These are phyloP conservation scores for Coemansia sp. DNA, from an alignment of 192 early-diverging fungal genomes.

Conservation along the genomic window DNA sequence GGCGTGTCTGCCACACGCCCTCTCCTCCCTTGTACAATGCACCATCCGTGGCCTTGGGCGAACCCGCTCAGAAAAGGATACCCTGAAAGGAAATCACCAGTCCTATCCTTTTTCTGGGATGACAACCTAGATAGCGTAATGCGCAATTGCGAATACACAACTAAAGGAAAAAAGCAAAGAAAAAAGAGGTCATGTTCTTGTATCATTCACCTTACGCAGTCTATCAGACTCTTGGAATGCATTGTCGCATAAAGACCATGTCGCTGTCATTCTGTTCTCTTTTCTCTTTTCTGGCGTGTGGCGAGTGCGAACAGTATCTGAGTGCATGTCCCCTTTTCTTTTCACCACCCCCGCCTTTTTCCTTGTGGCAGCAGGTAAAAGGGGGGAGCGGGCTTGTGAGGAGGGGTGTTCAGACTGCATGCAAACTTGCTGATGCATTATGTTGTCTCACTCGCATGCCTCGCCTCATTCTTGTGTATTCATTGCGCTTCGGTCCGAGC, in stretches of 20 bases:
- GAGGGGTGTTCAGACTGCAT: neutral
- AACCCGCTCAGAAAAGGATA: neutral
- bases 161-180: neutral
- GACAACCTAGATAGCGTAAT: neutral
- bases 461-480: too few species aligned
- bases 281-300: neutral
- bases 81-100: neutral
- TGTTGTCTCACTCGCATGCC: neutral
- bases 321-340: neutral
- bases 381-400: neutral
- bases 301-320: constrained; percentile 3
- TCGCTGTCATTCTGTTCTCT: neutral
- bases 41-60: neutral
- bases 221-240: neutral
- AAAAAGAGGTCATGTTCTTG: neutral
- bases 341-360: too few species aligned
- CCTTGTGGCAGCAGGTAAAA: neutral
- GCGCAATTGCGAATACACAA: constrained; percentile 10
- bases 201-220: neutral
- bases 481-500: neutral
- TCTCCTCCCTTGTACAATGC: constrained; percentile 7
- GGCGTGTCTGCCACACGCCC: constrained; percentile 1
- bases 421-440: neutral
- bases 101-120: neutral
- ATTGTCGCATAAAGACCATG: constrained; percentile 7